These are phyloP conservation scores for Meyerozyma guilliermondii DNA, from an alignment of 1,139 yeast genomes.

Conservation along the genomic window DNA sequence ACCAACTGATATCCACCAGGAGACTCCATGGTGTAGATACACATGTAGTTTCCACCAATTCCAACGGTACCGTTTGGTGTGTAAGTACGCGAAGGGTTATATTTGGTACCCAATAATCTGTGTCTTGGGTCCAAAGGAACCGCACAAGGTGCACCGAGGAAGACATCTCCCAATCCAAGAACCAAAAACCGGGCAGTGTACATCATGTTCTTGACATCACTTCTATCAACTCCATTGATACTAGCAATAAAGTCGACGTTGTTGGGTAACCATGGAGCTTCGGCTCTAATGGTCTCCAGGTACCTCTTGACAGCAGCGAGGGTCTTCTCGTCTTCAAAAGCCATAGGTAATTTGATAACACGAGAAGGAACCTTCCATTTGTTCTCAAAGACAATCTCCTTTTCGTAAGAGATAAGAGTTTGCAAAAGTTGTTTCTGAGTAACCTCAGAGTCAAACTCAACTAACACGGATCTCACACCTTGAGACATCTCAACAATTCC, in stretches of 20 bases:
- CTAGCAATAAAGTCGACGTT: constrained; percentile 92
- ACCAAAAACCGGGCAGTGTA: constrained; percentile 89
- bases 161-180: constrained; percentile 93
- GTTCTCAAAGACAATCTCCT: constrained; percentile 64
- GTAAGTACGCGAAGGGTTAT: constrained; percentile 92
- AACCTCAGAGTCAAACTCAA: constrained; percentile 70
- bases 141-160: constrained; percentile 97
- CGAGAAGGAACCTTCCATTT: constrained; percentile 86
- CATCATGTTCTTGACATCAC: constrained; percentile 74
- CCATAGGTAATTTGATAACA: constrained; percentile 85
- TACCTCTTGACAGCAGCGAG: constrained; percentile 86
- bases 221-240: constrained; percentile 75
- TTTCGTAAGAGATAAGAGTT: constrained; percentile 67
- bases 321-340: constrained; percentile 88
- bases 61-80: constrained; percentile 98
- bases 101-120: constrained; percentile 84
- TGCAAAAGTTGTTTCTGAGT: constrained; percentile 59
- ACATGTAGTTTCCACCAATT: constrained; percentile 97
- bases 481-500: constrained; percentile 95
- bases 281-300: constrained; percentile 85
- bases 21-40: constrained; percentile 96
- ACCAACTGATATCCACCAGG: constrained; percentile 98
- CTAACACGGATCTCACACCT: constrained; percentile 90
- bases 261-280: constrained; percentile 97
- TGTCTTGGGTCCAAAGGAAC: constrained; percentile 97